Conservation (phyloP, 768 basidiomycete genomes). For the Rhodotorula graminis region DNA sequence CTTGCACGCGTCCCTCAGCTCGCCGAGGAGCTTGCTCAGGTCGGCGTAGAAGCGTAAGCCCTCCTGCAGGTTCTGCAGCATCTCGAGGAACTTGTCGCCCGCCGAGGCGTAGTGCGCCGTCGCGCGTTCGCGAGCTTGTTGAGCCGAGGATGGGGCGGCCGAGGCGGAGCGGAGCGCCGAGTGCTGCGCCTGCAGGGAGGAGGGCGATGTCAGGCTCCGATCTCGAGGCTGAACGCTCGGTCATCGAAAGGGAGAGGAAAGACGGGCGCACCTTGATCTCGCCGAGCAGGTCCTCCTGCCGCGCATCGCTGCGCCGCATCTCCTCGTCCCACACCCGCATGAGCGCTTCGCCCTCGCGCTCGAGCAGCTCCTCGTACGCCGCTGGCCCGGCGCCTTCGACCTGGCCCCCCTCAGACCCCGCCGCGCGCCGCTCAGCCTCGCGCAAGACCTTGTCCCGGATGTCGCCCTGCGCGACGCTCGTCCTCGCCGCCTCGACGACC, state of each 20-base stretch:
- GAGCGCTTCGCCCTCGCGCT: slow-evolving; percentile 74
- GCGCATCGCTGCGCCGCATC: slow-evolving; percentile 58
- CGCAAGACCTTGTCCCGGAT: slow-evolving; percentile 64
- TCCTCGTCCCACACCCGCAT: slow-evolving; percentile 56
- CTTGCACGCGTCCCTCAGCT: slow-evolving; percentile 28
- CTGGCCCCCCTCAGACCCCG: slow-evolving; percentile 40
- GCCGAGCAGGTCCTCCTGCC: slow-evolving; percentile 63
- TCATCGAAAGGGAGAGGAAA: background rate
- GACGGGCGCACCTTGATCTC: slow-evolving; percentile 59
- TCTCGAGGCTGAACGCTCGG: too few relatives aligned
- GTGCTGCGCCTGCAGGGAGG: background rate
- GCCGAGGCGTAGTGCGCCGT: slow-evolving; percentile 78
- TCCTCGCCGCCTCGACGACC: slow-evolving; percentile 62
- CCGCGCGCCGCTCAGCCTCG: slow-evolving; percentile 63
- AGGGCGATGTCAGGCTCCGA: too few relatives aligned
- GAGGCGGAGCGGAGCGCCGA: slow-evolving; percentile 47
- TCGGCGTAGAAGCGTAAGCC: slow-evolving; percentile 77
- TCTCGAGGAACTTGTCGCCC: slow-evolving; percentile 81
- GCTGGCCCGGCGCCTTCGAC: slow-evolving; percentile 60
- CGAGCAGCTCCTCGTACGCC: slow-evolving; percentile 79
- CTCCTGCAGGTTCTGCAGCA: slow-evolving; percentile 76
- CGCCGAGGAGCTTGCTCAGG: slow-evolving; percentile 60
- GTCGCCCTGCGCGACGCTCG: slow-evolving; percentile 64
- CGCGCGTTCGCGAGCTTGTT: slow-evolving; percentile 70
- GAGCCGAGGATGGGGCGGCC: slow-evolving; percentile 44